Evolutionary conservation across 257 asterid species (phyloP).

Genomic region (Osmanthus fragrans): DNA sequence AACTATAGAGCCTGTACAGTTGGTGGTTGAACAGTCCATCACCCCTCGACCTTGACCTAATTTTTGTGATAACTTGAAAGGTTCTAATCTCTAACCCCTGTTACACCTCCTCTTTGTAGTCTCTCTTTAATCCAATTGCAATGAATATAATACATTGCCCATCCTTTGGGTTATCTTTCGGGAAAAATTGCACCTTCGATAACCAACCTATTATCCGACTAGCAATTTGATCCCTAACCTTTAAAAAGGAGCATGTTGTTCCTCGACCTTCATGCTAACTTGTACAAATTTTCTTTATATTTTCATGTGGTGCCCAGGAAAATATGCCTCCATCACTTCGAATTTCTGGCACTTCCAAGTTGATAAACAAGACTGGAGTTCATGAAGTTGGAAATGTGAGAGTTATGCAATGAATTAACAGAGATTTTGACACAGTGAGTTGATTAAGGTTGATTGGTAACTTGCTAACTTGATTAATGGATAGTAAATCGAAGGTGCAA

Average conservation of each 20-base stretch:
- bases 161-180: background rate
- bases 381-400: too few species aligned
- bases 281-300: background rate
- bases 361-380: too few species aligned
- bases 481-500: too few species aligned
- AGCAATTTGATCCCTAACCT: background rate
- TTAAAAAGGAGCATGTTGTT: background rate
- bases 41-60: slow-evolving; percentile 35
- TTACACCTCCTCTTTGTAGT: background rate
- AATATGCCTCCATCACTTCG: background rate
- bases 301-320: background rate
- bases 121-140: background rate
- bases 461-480: too few species aligned
- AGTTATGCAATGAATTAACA: too few species aligned
- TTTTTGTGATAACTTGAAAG: slow-evolving; percentile 6
- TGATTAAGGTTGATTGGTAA: too few species aligned
- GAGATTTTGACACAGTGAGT: too few species aligned
- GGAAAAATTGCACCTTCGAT: background rate
- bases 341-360: background rate
- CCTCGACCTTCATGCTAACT: background rate
- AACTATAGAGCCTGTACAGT: slow-evolving; percentile 38
- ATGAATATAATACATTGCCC: background rate
- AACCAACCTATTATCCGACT: background rate
- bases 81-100: background rate
- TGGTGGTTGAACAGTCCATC: slow-evolving; percentile 48